Evolutionary conservation across 2,329 filamentous ascomycete genomes (phyloP), one percentile per base, ranked within the genome.

Genomic region (Scleromitrula shiraiana): DNA sequence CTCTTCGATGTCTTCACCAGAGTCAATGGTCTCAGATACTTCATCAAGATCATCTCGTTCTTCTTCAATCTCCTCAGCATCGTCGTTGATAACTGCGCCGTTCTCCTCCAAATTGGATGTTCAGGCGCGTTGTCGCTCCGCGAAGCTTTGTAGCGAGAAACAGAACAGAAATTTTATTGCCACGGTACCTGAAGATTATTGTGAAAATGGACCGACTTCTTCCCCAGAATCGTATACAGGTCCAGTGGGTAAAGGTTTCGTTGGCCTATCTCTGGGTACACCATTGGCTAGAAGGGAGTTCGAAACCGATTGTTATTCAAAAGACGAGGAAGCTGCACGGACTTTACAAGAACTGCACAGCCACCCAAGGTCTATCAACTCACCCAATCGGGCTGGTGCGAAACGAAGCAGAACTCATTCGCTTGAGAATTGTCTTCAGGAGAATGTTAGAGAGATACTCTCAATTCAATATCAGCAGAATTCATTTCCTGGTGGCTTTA

Each of bases 11-110:
- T 83, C 80, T 50, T 83, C 80, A 23, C 80, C 80, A 53, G 79
- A 83, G 61, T 83, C 80, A 47, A 82, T 83, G 78, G 67, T 83
- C 38, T 82, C 80, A 50, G 80, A 83, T 49, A 82, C 75, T 50
- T 62, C 61, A 33, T 60, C 60, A 32, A 73, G 73, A 52, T 72
- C 77, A 53, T 82, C 79, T 55, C 77, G 78, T 63, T 80, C 77
- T 44, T 82, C 79, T 62, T 82, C 78, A 15, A 77, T 80, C 66
- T 82, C 78, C 49, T 80, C 78, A 60, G 72, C 76, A 59, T 80
- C 77, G 56, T 79, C 76, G 50, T 67, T 77, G 67, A 73, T 68
- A 64, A 76, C 72, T 72, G 78, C 77, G 77, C 78, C 73, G 66
- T 48, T 62, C 29, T 70, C 69, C 65, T 67, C 69, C 69, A 75